A percentile compares a stretch with the other conserved stretches of the same genome.
phyloP scores from a whole-genome alignment of 768 basidiomycete species.

The Phanerochaete carnosa region DNA sequence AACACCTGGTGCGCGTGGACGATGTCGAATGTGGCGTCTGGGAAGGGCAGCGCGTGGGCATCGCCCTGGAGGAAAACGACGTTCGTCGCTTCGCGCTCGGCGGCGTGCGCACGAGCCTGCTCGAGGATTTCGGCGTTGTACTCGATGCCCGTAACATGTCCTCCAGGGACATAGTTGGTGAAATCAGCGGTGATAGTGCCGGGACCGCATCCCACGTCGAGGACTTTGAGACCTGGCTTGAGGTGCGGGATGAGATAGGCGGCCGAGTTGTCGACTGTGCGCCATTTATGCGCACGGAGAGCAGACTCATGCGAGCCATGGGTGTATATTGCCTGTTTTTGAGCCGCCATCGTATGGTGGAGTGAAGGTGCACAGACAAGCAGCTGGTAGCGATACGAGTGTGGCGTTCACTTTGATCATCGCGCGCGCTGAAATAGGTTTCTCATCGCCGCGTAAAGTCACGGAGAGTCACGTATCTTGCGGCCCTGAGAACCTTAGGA shows the following conservation, averaged over 20 bases:
- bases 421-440: no score
- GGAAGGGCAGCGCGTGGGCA: constrained; percentile 31
- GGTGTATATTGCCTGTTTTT: background rate
- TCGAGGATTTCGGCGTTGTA: constrained; percentile 30
- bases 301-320: constrained; percentile 7
- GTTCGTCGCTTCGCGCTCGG: constrained; percentile 30
- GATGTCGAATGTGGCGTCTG: constrained; percentile 44
- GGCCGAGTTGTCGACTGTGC: constrained; percentile 40
- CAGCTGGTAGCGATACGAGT: no score
- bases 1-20: constrained; percentile 50
- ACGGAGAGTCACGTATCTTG: no score
- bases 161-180: constrained; percentile 37
- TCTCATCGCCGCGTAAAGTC: no score
- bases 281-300: constrained; percentile 21
- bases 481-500: no score
- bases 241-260: constrained; percentile 36
- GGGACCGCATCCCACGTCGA: constrained; percentile 53
- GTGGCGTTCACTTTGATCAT: no score
- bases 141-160: constrained; percentile 44
- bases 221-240: constrained; percentile 36
- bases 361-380: no score
- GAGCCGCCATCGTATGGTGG: background rate
- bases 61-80: constrained; percentile 39
- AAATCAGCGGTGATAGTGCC: constrained; percentile 47
- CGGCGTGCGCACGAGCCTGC: constrained; percentile 30